Conservation (phyloP, 306 rosid species). For the Prunus mume region DNA sequence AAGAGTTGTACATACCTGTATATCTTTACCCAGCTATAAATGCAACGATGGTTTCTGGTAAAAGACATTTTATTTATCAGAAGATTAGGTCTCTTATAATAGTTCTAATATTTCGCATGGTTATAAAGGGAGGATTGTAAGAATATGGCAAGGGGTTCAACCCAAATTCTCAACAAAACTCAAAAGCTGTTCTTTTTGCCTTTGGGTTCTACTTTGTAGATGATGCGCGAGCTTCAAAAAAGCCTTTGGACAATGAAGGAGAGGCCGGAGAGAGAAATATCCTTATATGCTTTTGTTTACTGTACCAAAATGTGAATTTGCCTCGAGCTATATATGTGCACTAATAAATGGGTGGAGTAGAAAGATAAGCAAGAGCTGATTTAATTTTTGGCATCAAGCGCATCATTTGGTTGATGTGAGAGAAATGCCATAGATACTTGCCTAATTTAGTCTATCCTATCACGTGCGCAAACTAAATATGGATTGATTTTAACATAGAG, state of each 20-base stretch:
- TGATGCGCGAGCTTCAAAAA: too few species aligned
- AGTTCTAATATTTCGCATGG: neutral
- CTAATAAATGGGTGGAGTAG: neutral
- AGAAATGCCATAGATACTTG: too few species aligned
- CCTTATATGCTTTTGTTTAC: too few species aligned
- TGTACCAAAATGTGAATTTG: too few species aligned
- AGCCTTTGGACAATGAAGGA: too few species aligned
- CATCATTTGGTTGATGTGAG: too few species aligned
- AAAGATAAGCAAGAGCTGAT: slow-evolving; percentile 1
- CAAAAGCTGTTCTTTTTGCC: neutral
- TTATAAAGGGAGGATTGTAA: neutral
- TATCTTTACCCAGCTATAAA: neutral
- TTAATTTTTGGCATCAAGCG: neutral
- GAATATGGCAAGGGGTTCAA: neutral
- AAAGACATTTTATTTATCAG: too few species aligned
- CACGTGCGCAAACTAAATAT: too few species aligned
- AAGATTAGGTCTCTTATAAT: too few species aligned
- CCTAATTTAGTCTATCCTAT: too few species aligned
- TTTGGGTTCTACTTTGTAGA: neutral
- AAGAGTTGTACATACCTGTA: neutral
- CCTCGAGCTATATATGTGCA: neutral
- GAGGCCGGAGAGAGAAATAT: too few species aligned
- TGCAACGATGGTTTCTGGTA: neutral
- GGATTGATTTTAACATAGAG: too few species aligned
- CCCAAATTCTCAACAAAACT: neutral